Base-by-base conservation (phyloP, 192 early-diverging fungal species). In the Coemansia sp. region DNA sequence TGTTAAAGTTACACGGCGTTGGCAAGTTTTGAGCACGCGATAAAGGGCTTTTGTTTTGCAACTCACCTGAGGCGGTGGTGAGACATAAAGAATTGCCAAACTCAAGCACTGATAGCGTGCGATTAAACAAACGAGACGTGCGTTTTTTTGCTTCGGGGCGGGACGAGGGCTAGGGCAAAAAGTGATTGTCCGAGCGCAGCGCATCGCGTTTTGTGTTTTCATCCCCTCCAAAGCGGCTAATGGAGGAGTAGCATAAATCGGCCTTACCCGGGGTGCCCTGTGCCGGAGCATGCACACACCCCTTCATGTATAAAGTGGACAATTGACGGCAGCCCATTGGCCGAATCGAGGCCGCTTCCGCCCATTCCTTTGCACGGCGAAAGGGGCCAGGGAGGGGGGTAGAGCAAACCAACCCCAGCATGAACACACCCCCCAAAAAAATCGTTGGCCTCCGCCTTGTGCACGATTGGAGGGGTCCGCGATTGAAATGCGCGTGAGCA, bases 401-500 rank as follows among this genome's bases (percentile, higher is more conserved):
- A n/a, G n/a, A n/a, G n/a, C n/a, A n/a, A 10, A 2, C 22, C 55
- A 56, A 21, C 23, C 10, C 42, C 52, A 33, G 52, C 31, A n/a
- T 43, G 19, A 24, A 25, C 25, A 19, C 56, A 16, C 23, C n/a
- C 19, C 56, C 56, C 56, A n/a, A 44, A 45, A 45, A 46, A 57
- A 57, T 40, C n/a, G n/a, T n/a, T n/a, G n/a, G n/a, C n/a, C n/a
- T n/a, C n/a, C n/a, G n/a, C 19, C 31, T 35, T 32, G 28, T 11
- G 18, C 54, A 3, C 8, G 33, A 23, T 4, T 43, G 42, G 25
- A 28, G 42, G 42, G 22, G 28, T 18, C 22, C 49, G 49, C 48
- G 27, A 51, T 51, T 45, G 56, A 57, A 57, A 57, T 45, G 42
- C 56, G 38, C 56, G 42, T 45, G 56, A 44, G 56, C 42, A 45